These are phyloP conservation scores for Brassica carinata DNA, from an alignment of 345 rosid genomes.

Conservation along the genomic window DNA sequence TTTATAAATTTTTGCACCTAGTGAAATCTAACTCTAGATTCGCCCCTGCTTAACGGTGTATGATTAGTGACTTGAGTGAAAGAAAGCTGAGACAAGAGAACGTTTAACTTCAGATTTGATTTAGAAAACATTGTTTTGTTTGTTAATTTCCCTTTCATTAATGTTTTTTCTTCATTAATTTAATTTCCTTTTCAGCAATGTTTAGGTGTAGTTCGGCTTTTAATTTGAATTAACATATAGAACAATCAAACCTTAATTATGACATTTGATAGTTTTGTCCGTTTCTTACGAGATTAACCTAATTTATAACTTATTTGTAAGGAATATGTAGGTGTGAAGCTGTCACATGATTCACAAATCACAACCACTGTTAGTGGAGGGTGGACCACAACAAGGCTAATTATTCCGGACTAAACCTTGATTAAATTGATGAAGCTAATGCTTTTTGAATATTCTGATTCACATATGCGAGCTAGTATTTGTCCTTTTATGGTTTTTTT, in stretches of 20 bases:
- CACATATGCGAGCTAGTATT: neutral
- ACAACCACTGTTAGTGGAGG: neutral
- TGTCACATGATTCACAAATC: neutral
- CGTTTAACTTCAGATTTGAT: no score
- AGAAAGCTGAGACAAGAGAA: no score
- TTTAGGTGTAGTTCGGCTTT: neutral
- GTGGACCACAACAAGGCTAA: neutral
- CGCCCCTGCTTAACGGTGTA: no score
- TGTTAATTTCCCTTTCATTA: neutral
- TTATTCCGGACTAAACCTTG: neutral
- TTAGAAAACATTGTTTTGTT: no score
- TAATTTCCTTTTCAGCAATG: neutral
- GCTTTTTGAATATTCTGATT: no score
- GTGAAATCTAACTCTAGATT: no score
- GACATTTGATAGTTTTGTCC: neutral
- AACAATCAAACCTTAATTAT: neutral
- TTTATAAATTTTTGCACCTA: no score
- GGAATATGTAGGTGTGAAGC: neutral
- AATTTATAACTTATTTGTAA: neutral
- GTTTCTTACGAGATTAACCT: neutral
- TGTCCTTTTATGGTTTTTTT: neutral
- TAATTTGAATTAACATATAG: neutral
- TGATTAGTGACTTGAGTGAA: no score
- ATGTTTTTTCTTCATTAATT: neutral
- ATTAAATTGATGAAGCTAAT: neutral